A percentile compares a stretch with the other conserved stretches of the same genome.
Evolutionary conservation across 1,284 basidiomycete species (phyloP).

Genomic region (Ganoderma leucocontextum): DNA sequence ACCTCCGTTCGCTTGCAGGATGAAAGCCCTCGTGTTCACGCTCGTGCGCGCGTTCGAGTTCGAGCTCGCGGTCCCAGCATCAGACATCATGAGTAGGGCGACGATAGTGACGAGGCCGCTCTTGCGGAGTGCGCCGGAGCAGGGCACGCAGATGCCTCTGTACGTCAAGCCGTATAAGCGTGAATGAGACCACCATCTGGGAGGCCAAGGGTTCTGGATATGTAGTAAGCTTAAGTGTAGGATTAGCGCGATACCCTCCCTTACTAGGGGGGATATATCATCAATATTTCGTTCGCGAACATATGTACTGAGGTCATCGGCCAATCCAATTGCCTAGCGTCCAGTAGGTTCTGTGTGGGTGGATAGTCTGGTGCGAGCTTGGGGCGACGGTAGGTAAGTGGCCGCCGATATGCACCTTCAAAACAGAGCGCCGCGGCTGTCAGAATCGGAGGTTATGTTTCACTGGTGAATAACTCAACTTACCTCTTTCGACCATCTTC

Average conservation of each 20-base stretch:
- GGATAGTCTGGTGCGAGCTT: too few species aligned
- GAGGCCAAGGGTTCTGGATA: too few species aligned
- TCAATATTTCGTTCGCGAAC: too few species aligned
- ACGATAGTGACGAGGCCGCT: constrained; percentile 32
- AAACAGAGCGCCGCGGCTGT: too few species aligned
- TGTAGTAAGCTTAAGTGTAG: background rate
- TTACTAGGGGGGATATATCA: background rate
- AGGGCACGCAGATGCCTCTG: constrained; percentile 33
- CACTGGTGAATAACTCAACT: too few species aligned
- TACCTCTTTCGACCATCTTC: background rate
- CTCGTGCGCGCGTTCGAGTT: constrained; percentile 66
- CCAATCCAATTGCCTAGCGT: too few species aligned
- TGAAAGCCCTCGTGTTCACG: constrained; percentile 64
- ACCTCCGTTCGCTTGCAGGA: constrained; percentile 40
- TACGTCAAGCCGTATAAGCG: constrained; percentile 19
- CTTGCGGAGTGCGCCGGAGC: constrained; percentile 25
- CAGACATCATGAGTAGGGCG: constrained; percentile 25
- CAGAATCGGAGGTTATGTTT: too few species aligned
- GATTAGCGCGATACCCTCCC: background rate
- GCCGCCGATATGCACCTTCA: too few species aligned
- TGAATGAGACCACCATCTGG: constrained; percentile 11
- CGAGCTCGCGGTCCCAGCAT: constrained; percentile 53
- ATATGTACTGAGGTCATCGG: too few species aligned
- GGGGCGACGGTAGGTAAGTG: too few species aligned
- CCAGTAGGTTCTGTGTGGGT: too few species aligned